These are phyloP conservation scores for Aethionema arabicum DNA, from an alignment of 345 rosid genomes.

Conservation along the genomic window DNA sequence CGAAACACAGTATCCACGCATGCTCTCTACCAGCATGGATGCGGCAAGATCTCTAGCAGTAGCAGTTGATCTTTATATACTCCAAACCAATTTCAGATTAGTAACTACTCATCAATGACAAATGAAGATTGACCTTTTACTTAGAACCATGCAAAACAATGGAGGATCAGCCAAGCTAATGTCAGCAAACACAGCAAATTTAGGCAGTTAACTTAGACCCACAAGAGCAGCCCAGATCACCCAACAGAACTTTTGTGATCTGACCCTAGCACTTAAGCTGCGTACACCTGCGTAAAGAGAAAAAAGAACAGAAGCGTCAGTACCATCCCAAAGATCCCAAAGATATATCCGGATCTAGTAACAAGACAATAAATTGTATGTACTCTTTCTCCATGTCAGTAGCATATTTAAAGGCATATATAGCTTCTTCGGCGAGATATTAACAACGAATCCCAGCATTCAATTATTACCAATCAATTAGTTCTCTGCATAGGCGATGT, in stretches of 20 bases:
- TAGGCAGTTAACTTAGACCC: conserved; percentile 9
- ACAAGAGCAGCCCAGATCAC: conserved; percentile 37
- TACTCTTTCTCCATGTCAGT: too few relatives aligned
- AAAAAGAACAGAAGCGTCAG: conserved; percentile 6
- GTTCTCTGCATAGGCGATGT: neutral
- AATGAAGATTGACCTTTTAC: conserved; percentile 21
- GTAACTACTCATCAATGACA: conserved; percentile 25
- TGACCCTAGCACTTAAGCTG: conserved; percentile 35
- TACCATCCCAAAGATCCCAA: neutral
- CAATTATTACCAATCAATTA: conserved; percentile 1
- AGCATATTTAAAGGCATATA: neutral
- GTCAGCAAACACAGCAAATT: conserved; percentile 21
- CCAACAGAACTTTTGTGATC: conserved; percentile 33
- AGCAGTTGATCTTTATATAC: conserved; percentile 40
- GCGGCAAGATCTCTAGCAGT: conserved; percentile 56
- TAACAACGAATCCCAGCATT: neutral
- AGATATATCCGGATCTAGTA: conserved; percentile 1
- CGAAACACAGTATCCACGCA: conserved; percentile 94
- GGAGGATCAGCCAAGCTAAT: conserved; percentile 8
- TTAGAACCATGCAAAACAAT: conserved; percentile 15
- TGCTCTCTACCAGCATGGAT: conserved; percentile 99
- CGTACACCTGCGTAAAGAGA: conserved; percentile 39
- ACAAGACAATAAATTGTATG: conserved; percentile 5
- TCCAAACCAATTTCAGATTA: conserved; percentile 34
- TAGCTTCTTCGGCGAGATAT: neutral